Conservation (phyloP, 2,329 filamentous ascomycete species). For the Fusarium sp. region DNA sequence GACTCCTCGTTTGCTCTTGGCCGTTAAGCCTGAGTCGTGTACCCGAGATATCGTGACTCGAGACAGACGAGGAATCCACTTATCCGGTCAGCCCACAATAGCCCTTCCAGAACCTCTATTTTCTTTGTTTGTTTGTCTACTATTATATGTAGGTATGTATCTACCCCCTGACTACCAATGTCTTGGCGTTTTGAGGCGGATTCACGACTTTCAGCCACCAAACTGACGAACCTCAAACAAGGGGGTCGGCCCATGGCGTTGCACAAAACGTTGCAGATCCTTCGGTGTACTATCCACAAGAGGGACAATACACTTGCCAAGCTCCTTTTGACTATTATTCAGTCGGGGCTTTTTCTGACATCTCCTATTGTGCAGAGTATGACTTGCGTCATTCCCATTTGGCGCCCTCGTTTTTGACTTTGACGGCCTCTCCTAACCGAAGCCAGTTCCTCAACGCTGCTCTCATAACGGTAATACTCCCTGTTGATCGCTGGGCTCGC, state of each 20-base stretch:
- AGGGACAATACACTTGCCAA: constrained; percentile 7
- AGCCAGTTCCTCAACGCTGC: constrained; percentile 20
- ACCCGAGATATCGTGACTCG: constrained; percentile 13
- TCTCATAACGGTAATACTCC: constrained; percentile 5
- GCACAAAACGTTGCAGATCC: constrained; percentile 24
- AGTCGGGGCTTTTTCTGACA: constrained; percentile 4
- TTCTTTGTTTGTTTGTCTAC: constrained; percentile 4
- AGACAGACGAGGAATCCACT: constrained; percentile 16
- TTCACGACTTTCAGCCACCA: constrained; percentile 25
- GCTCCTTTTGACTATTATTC: not conserved
- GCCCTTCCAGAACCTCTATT: constrained; percentile 14
- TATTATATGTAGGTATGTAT: not conserved
- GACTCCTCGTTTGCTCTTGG: not conserved
- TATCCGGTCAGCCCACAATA: constrained; percentile 2
- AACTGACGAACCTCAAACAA: constrained; percentile 21
- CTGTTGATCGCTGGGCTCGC: constrained; percentile 18
- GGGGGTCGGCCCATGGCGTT: constrained; percentile 13
- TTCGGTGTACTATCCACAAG: constrained; percentile 22
- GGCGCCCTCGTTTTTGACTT: constrained; percentile 17
- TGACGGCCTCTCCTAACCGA: constrained; percentile 12
- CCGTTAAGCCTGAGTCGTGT: constrained; percentile 2
- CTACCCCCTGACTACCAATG: constrained; percentile 8
- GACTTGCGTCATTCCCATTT: constrained; percentile 14
- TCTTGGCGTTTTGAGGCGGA: constrained; percentile 32
- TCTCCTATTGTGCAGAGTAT: constrained; percentile 1